A percentile compares a stretch with the other conserved stretches of the same genome.
Conservation (phyloP, 2,329 filamentous ascomycete species). For the Waltergamsia citrina region DNA sequence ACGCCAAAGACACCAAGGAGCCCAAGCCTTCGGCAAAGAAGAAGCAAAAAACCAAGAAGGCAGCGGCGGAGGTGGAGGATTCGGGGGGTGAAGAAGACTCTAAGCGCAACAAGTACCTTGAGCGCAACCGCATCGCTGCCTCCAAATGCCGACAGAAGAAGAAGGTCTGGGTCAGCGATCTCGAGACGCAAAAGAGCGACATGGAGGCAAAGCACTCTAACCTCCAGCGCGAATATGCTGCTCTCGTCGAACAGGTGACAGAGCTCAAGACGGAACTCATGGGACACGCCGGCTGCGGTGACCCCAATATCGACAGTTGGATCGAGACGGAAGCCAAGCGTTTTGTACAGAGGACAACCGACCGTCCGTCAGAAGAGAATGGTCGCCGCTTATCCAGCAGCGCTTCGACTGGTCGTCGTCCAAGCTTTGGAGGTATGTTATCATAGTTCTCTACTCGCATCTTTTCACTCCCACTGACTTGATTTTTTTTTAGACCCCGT, state of each 20-base stretch:
- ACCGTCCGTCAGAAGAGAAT: background rate
- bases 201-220: slow-evolving; percentile 33
- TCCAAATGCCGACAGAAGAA: slow-evolving; percentile 66
- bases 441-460: background rate
- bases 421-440: slow-evolving; percentile 1
- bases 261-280: slow-evolving; percentile 41
- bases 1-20: background rate
- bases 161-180: slow-evolving; percentile 40
- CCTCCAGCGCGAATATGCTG: slow-evolving; percentile 32
- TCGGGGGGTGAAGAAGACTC: slow-evolving; percentile 15
- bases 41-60: slow-evolving; percentile 16
- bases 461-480: background rate
- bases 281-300: slow-evolving; percentile 40
- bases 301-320: slow-evolving; percentile 43
- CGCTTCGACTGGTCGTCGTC: background rate
- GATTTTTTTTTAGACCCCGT: slow-evolving; percentile 1
- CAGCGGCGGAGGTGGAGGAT: background rate
- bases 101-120: slow-evolving; percentile 49
- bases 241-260: slow-evolving; percentile 32
- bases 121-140: slow-evolving; percentile 63
- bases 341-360: slow-evolving; percentile 27
- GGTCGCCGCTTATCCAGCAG: slow-evolving; percentile 1
- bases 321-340: slow-evolving; percentile 39
- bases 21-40: background rate
- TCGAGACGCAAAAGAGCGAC: slow-evolving; percentile 33